These are phyloP conservation scores for Prunus mira DNA, from an alignment of 306 rosid genomes.

Conservation along the genomic window DNA sequence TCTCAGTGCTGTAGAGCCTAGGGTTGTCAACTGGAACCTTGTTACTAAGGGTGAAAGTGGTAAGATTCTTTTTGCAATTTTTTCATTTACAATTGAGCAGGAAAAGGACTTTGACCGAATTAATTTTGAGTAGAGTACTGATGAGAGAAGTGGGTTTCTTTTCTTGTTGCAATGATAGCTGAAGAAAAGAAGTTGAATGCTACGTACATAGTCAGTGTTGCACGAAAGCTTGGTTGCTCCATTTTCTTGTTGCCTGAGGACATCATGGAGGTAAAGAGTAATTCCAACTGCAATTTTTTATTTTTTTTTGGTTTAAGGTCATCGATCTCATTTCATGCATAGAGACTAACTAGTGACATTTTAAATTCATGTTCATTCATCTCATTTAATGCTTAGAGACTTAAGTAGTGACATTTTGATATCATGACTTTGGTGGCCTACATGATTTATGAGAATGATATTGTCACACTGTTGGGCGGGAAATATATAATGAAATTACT, in stretches of 20 bases:
- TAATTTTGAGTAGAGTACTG: not conserved
- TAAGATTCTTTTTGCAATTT: slow-evolving; percentile 34
- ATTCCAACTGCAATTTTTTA: slow-evolving; percentile 3
- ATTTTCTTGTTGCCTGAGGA: slow-evolving; percentile 92
- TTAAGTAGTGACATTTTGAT: slow-evolving; percentile 2
- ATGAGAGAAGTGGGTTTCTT: slow-evolving; percentile 11
- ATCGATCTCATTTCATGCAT: slow-evolving; percentile 1
- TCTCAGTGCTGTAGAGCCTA: slow-evolving; percentile 93
- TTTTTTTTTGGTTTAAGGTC: not conserved
- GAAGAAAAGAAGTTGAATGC: slow-evolving; percentile 95
- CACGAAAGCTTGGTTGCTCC: slow-evolving; percentile 95
- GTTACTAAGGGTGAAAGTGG: slow-evolving; percentile 93
- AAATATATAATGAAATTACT: not conserved
- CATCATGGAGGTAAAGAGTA: slow-evolving; percentile 73
- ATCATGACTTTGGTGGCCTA: not conserved
- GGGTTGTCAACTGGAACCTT: slow-evolving; percentile 98
- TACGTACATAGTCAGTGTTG: slow-evolving; percentile 87
- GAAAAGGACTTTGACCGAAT: not conserved
- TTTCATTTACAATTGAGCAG: not conserved
- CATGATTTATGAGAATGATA: not conserved
- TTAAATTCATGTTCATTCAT: not conserved
- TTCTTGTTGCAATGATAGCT: slow-evolving; percentile 39
- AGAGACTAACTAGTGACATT: slow-evolving; percentile 5
- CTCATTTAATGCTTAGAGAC: slow-evolving; percentile 3
- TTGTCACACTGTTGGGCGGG: not conserved